phyloP scores from a whole-genome alignment of 225 moss, liverwort and hornwort species.

The Pseudisothecium myosuroides region DNA sequence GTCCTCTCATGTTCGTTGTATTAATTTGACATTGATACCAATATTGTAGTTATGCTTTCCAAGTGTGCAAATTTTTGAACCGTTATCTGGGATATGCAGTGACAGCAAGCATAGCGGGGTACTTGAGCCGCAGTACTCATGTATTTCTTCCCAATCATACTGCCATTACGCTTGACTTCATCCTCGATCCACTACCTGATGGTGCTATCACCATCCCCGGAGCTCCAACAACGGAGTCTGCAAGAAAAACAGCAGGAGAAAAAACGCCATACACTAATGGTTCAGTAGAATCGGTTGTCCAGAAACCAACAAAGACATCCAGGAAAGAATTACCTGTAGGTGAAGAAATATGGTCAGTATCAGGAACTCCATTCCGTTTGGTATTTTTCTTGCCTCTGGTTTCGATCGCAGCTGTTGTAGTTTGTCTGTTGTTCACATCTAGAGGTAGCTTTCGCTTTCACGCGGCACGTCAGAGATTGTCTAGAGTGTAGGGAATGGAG shows the following conservation, averaged over 20 bases:
- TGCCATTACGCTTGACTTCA: slow-evolving; percentile 52
- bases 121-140: slow-evolving; percentile 19
- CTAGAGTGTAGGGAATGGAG: neutral
- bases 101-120: slow-evolving; percentile 60
- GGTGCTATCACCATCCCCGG: neutral
- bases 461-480: neutral
- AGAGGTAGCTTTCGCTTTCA: slow-evolving; percentile 13
- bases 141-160: slow-evolving; percentile 31
- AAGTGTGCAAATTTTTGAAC: neutral
- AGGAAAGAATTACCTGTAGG: slow-evolving; percentile 6
- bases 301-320: neutral
- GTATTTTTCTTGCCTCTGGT: slow-evolving; percentile 1
- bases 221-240: neutral
- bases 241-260: neutral
- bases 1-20: neutral
- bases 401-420: neutral
- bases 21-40: neutral
- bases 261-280: neutral
- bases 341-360: neutral
- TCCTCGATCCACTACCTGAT: slow-evolving; percentile 35
- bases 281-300: neutral
- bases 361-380: neutral
- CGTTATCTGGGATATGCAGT: slow-evolving; percentile 31
- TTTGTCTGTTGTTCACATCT: neutral
- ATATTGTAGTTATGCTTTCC: neutral